Base-by-base conservation (phyloP, 1,284 basidiomycete species). In the Ceratobasidium sp. region DNA sequence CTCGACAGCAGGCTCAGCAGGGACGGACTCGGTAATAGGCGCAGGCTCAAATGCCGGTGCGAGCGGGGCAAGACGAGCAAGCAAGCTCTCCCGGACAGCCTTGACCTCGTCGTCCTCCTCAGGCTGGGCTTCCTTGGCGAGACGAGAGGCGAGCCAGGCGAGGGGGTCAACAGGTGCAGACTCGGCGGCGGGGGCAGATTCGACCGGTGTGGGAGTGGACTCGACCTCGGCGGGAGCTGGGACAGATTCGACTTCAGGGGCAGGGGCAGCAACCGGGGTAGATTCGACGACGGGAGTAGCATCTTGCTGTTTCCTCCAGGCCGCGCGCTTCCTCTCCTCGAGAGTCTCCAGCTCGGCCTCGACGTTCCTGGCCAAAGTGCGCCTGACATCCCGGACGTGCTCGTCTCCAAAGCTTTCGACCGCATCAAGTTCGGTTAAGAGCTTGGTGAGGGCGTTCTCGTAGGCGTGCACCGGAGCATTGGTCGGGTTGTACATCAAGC, bases 391-490 rank as follows among this genome's bases (percentile, higher is more conserved):
- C 53, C 91, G 82, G 16, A 94, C 85, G 2, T 80, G 80, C 62
- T 80, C 78, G 74, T 88, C 84, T 0, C 91, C 91, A 76, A 83
- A 84, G 75, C 87, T 89, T 75, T 90, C 85, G 4, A 93, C 84
- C 0, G 83, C 86, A 76, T 93, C 92, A 5, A 92, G 84, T 72
- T 84, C 82, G 55, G 87, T 84, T 41, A 93, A 81, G 14, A 93
- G 79, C 70, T 85, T 85, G 69, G 87, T 85, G 65, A 92, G 82
- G 23, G 83, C 83, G 75, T 89, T 84, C 72, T 88, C 85, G 78
- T 88, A 88, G 60, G 82, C 84, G 61, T 87, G 85, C 32, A 90
- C 80, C 0, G 87, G 83, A 18, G 86, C 84, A 78, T 89, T 89
- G 67, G 77, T 79, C 1, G 85, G 79, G 57, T 85, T 85, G 81